Evolutionary conservation across 2,329 filamentous ascomycete genomes (phyloP), one percentile per base, ranked within the genome.

Genomic region (Penicillium frequentans): DNA sequence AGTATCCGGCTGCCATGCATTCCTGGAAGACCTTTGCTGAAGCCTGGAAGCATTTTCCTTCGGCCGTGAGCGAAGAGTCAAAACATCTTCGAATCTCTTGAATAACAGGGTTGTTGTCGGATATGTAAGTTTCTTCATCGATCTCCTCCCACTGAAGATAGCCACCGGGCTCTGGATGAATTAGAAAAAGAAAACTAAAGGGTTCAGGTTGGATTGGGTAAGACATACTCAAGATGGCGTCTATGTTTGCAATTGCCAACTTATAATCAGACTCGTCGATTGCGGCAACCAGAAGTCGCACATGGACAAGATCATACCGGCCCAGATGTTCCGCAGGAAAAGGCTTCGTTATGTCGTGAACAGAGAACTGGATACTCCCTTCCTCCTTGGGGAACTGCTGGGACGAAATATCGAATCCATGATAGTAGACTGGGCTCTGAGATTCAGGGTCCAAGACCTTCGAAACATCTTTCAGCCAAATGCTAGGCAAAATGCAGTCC

Each of bases 231-330:
- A 49, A 31, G 7, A 49, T 49, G 10, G n/a, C 29, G 5, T 23
- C 2, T 13, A 35, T 24, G 27, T 35, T 49, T 3, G 10, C 31
- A 11, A 49, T 26, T 23, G 31, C 29, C 13, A 14, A 21, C 14
- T 10, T 35, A 14, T 49, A 49, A 16, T 49, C 49, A 14, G 11
- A 43, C 19, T 64, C 64, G 11, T 63, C 64, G 10, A 69, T 51
- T 19, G 64, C 64, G 16, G 62, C 65, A 24, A 67, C 45, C 47
- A 67, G 51, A 21, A 70, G 59, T 16, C 66, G 54, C 13, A 67
- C 59, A 56, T 70, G 61, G 5, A 71, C 68, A 21, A 69, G 52
- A 50, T 71, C 68, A 50, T 68, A 71, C 24, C 56, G 52, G 9
- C 61, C 64, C 23, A 63, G 57, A 49, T 68, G 62, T 31, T 68